Base-by-base conservation (phyloP, 208 protist genomes). In the Hexamita inflata region DNA sequence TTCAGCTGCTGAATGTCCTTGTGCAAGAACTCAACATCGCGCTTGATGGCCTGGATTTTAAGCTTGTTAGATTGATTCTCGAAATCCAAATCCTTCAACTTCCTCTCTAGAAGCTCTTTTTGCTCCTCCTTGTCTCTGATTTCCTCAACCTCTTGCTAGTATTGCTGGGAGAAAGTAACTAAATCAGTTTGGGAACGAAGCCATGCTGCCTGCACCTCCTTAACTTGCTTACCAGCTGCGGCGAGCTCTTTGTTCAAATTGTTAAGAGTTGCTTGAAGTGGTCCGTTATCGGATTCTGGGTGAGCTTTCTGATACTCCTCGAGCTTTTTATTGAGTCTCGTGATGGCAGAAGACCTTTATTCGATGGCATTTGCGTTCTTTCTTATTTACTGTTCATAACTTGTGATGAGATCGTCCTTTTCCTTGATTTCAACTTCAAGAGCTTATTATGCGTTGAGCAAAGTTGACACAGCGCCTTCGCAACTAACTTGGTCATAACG, bases 361-460 rank as follows among this genome's bases (percentile, higher is more conserved):
- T 70, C 64, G n/a, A 70, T 70, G n/a, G 30, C 38, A 45, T 70
- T 70, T 19, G 26, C 38, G n/a, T 70, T 70, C 64, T 70, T 70
- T 29, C 42, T 70, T 24, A 70, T 70, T 45, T 70, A 38, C n/a
- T 4, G 11, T 34, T 70, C 64, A 70, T 70, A 70, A 11, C 30
- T 42, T 42, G 64, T 32, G n/a, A 70, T 38, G 4, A 70, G n/a
- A 19, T n/a, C 35, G 64, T 70, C 64, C 42, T 70, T 70, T 19
- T 70, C 64, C 4, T 11, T 45, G 9, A 70, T 11, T 34, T 70
- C 64, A 28, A 11, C 38, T 49, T 70, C 11, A 45, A 70, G 35
- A 32, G 64, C 64, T 49, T 70, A 7, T n/a, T n/a, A 11, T n/a
- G 64, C 64, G 35, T 70, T 70, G 4, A 45, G 4, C 9, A 70